Evolutionary conservation across 2,329 filamentous ascomycete genomes (phyloP), one percentile per base, ranked within the genome.

Genomic region (Fusarium sarcochroum): DNA sequence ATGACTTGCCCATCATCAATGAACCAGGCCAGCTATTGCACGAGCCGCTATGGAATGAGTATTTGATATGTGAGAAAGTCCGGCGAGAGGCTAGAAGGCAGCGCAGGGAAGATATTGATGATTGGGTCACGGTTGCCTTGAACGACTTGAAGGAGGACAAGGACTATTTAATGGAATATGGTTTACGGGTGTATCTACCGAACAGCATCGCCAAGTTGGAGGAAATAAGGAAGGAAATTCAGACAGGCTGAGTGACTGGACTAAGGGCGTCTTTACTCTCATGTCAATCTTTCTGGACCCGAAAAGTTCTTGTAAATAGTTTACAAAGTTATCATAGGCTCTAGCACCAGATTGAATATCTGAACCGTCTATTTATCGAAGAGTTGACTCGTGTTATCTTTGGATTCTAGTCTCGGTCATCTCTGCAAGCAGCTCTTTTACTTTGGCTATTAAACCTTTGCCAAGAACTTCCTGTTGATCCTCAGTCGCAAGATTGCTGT

Each of bases 391-490:
- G 10, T 30, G 13, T 30, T 10, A 30, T 30, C 10, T 13, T 2
- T 30, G 10, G 13, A 30, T 5, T 13, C 27, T 30, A 30, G 10
- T 30, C 10, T 5, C 10, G 27, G 5, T 2, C 13, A 9, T 30
- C 27, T 30, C 10, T 11, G 10, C 5, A 10, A 30, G 27, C 9
- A 5, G 10, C 10, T 30, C 27, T 30, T 11, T 2, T 30, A 10
- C 9, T 30, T 7, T 30, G 10, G 10, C 10, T 10, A 10, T 30
- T 37, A 69, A 1, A 68, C 41, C 40, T 70, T 69, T 0, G 50
- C 53, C 9, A 40, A 40, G 0, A 44, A 20, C 1, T 63, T 63
- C 30, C 35, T 68, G 11, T 47, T 70, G 18, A 69, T 70, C 4
- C 66, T 57, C 7, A 66, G 3, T 13, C 66, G 38, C 7, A 69